These are phyloP conservation scores for Globisporangium cystogenes DNA, from an alignment of 352 stramenopile genomes.

Conservation along the genomic window DNA sequence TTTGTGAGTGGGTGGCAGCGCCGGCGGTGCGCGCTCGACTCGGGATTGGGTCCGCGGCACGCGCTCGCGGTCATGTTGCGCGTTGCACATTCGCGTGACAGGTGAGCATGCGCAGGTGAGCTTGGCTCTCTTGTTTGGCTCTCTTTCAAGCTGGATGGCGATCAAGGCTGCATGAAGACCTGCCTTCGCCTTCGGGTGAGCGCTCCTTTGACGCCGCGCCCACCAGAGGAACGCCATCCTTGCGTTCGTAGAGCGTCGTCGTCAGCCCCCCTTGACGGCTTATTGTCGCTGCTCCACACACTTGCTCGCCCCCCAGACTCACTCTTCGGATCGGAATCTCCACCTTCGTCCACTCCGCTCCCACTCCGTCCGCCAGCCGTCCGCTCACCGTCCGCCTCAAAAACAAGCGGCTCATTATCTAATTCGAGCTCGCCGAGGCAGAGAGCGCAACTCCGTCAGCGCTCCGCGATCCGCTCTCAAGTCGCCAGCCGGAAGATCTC, in stretches of 20 bases:
- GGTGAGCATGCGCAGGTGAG: not conserved
- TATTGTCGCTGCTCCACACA: no score
- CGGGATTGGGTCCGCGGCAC: slow-evolving; percentile 7
- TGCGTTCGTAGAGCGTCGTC: no score
- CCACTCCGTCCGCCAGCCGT: not conserved
- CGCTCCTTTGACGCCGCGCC: no score
- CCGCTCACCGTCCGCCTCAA: not conserved
- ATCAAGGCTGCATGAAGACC: not conserved
- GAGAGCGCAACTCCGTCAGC: not conserved
- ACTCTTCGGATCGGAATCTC: not conserved
- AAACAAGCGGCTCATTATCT: not conserved
- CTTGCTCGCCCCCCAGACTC: no score
- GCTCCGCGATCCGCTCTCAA: no score
- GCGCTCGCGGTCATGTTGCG: not conserved
- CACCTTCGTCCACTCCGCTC: no score
- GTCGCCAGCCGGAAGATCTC: not conserved
- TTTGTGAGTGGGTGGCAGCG: not conserved
- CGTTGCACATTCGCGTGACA: no score
- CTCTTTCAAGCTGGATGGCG: not conserved
- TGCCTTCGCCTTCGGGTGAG: no score
- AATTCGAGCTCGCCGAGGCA: not conserved
- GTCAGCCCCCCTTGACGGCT: no score
- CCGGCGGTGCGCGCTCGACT: not conserved
- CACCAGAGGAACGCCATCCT: no score
- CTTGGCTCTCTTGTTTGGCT: not conserved